phyloP scores from a whole-genome alignment of 2,329 filamentous ascomycete species.

The Exophiala phaeomuriformis region DNA sequence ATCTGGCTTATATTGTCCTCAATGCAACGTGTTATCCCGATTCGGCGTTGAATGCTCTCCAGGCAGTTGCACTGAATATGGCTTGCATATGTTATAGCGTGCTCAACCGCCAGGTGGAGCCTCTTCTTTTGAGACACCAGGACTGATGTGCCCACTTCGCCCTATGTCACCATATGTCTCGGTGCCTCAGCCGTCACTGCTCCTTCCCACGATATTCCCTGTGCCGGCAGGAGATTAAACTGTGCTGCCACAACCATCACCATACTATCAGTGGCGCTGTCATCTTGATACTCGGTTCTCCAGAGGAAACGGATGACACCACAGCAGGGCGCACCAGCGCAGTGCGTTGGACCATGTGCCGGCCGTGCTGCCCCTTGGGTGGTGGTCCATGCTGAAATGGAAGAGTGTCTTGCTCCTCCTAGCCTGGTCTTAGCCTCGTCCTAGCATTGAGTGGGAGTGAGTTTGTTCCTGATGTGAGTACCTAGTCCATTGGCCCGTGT shows the following conservation, averaged over 20 bases:
- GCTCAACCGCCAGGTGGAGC: not conserved
- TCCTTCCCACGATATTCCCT: not conserved
- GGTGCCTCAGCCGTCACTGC: not conserved
- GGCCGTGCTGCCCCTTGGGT: constrained; percentile 1
- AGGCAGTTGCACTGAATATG: too few relatives aligned
- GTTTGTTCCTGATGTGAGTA: not conserved
- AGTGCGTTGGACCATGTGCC: not conserved
- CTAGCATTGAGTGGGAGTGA: not conserved
- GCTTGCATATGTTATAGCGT: too few relatives aligned
- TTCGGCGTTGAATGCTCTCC: too few relatives aligned
- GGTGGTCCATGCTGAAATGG: constrained; percentile 7
- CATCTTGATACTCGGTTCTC: not conserved
- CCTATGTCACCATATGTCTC: not conserved
- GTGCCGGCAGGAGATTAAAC: constrained; percentile 12
- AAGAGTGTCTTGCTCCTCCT: not conserved
- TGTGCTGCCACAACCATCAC: constrained; percentile 14
- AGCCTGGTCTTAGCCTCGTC: not conserved
- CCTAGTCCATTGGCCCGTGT: constrained; percentile 3
- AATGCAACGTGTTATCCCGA: too few relatives aligned
- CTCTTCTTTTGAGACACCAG: not conserved
- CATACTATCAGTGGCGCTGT: constrained; percentile 6
- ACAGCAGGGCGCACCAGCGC: not conserved
- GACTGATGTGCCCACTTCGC: not conserved
- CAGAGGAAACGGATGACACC: not conserved
- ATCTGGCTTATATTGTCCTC: too few relatives aligned